Evolutionary conservation across 352 stramenopile genomes (phyloP).

Genomic region (Phytophthora cactorum): DNA sequence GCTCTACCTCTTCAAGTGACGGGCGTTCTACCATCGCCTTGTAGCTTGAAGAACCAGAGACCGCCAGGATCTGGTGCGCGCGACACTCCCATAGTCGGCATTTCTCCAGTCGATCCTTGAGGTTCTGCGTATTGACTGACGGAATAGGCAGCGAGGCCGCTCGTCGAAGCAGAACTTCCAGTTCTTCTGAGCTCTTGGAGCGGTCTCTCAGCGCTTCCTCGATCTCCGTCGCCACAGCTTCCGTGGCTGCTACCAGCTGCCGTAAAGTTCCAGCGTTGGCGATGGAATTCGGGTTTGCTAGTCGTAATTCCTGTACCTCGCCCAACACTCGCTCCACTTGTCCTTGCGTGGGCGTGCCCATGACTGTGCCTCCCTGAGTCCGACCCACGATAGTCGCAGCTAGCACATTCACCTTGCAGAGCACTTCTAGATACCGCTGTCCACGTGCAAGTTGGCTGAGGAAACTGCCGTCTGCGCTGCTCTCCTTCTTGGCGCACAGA

Average conservation of each 20-base stretch:
- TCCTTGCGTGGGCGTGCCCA: constrained; percentile 28
- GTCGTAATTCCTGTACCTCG: constrained; percentile 34
- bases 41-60: constrained; percentile 9
- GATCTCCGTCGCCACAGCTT: constrained; percentile 36
- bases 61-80: constrained; percentile 52
- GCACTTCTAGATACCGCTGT: constrained; percentile 34
- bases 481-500: constrained; percentile 29
- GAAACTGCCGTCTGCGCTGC: constrained; percentile 15
- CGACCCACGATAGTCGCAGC: constrained; percentile 26
- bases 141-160: constrained; percentile 46
- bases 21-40: constrained; percentile 38
- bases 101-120: constrained; percentile 59
- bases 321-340: constrained; percentile 41
- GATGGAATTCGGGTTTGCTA: constrained; percentile 22
- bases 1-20: constrained; percentile 51
- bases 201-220: constrained; percentile 36
- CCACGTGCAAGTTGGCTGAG: constrained; percentile 23
- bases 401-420: constrained; percentile 40
- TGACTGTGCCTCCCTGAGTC: constrained; percentile 13
- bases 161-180: constrained; percentile 48
- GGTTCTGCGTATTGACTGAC: constrained; percentile 44
- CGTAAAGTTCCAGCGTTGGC: constrained; percentile 51
- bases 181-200: constrained; percentile 57
- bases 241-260: constrained; percentile 39
- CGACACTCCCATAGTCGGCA: constrained; percentile 60